Base-by-base conservation (phyloP, 257 asterid species). In the Dorcoceras hygrometricum region DNA sequence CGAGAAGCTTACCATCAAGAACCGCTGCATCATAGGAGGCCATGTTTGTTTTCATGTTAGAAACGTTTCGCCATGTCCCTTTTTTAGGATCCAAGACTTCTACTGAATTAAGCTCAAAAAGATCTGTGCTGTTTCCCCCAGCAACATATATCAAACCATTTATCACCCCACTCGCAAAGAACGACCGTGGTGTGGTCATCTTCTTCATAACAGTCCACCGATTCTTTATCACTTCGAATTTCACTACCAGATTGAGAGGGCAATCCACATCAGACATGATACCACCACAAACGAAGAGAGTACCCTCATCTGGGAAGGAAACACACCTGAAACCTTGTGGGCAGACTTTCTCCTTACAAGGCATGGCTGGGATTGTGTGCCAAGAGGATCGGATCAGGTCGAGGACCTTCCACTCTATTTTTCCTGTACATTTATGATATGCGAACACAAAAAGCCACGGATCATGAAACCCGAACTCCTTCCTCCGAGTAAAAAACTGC, bases 331-430 rank as follows among this genome's bases (percentile, higher is more conserved):
- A 89, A 28, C 97, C 99, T 70, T 88, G 94, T 28, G 96, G 96
- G 58, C 95, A 85, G 25, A 85, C 95, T 71, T 83, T 88, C 28
- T 86, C 97, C 81, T 84, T 93, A 79, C 96, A 93, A 16, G 98
- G 98, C 98, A 93, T 93, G 8, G 95, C 78, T 0, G 98, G 97
- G 63, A 90, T 86, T 2, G 90, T 39, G 77, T 93, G 99, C 99
- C 99, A 93, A 1, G 92, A 73, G 27, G 80, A 75, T 39, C 77
- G 83, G 3, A 68, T 81, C 6, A 93, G 85, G 55, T 93, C 89
- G 1, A 93, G 86, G 72, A 90, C 96, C 79, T 85, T 84, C 99
- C 99, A 93, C 69, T 82, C 88, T 4, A 88, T 86, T 71, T 87
- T 90, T 16, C 95, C 89, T 0, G 95, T 86, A 70, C 95, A 86